phyloP scores from a whole-genome alignment of 306 rosid genomes.

The barrel medic (Medicago truncatula) region DNA sequence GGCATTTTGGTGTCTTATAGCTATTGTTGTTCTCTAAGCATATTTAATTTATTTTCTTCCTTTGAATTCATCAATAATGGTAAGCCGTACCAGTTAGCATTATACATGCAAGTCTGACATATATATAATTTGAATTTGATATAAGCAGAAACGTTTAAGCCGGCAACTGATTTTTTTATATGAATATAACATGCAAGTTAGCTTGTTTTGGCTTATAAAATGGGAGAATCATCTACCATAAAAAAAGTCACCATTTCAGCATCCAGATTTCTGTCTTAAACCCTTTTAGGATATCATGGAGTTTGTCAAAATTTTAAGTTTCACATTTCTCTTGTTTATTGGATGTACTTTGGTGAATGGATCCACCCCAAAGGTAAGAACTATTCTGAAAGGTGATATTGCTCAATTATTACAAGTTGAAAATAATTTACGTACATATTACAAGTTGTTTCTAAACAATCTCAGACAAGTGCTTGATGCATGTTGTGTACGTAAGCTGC shows the following conservation, averaged over 20 bases:
- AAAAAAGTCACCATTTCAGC: conserved; percentile 33
- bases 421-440: not conserved
- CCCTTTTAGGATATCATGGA: conserved; percentile 42
- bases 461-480: not conserved
- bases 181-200: not conserved
- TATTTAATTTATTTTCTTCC: conserved; percentile 19
- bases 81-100: not conserved
- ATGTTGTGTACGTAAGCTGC: conserved; percentile 39
- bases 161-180: conserved; percentile 43
- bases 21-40: conserved; percentile 19
- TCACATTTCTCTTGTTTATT: conserved; percentile 49
- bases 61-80: conserved; percentile 13
- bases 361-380: conserved; percentile 55
- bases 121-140: not conserved
- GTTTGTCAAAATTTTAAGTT: conserved; percentile 34
- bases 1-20: not conserved
- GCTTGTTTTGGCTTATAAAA: conserved; percentile 48
- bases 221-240: conserved; percentile 15
- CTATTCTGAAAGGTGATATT: not conserved
- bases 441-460: no score
- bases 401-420: not conserved
- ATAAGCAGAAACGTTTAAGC: conserved; percentile 47
- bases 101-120: not conserved
- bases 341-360: conserved; percentile 50
- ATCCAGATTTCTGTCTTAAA: conserved; percentile 13